Conservation (phyloP, 2,329 filamentous ascomycete species). For the Pestalotiopsis sp. region DNA sequence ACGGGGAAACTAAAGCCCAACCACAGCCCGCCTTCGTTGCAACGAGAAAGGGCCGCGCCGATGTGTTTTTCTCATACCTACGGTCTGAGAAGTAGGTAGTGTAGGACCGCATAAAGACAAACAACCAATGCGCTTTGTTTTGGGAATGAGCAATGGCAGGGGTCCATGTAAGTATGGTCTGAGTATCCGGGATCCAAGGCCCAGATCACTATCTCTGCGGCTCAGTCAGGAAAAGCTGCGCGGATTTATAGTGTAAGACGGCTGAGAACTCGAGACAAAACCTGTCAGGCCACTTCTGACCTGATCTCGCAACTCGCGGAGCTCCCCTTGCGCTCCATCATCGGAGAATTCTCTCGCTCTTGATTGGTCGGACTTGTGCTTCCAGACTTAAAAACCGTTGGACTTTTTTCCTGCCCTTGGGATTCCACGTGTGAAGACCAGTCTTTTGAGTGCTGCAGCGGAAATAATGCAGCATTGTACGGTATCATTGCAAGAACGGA, state of each 20-base stretch:
- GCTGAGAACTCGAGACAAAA: neutral
- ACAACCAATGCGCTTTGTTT: conserved; percentile 2
- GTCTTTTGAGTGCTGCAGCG: too few species aligned
- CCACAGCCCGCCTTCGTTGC: neutral
- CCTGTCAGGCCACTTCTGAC: conserved; percentile 9
- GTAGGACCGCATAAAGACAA: conserved; percentile 9
- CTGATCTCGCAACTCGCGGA: conserved; percentile 8
- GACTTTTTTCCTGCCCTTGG: neutral
- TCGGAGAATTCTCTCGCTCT: neutral
- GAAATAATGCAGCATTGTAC: neutral
- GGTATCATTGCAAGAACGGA: neutral
- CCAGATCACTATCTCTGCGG: neutral
- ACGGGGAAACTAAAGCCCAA: conserved; percentile 13
- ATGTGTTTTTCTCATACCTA: neutral
- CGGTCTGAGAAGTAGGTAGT: neutral
- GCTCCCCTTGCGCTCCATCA: neutral
- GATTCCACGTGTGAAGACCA: neutral
- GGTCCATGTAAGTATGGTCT: conserved; percentile 7
- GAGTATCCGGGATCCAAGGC: neutral
- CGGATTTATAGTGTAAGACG: too few species aligned
- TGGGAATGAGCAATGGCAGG: conserved; percentile 1
- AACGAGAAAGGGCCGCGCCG: conserved; percentile 5
- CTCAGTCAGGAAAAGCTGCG: too few species aligned
- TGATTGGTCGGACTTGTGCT: neutral
- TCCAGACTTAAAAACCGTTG: neutral